Conservation (phyloP, 2,329 filamentous ascomycete species). For the Fusarium sp. region DNA sequence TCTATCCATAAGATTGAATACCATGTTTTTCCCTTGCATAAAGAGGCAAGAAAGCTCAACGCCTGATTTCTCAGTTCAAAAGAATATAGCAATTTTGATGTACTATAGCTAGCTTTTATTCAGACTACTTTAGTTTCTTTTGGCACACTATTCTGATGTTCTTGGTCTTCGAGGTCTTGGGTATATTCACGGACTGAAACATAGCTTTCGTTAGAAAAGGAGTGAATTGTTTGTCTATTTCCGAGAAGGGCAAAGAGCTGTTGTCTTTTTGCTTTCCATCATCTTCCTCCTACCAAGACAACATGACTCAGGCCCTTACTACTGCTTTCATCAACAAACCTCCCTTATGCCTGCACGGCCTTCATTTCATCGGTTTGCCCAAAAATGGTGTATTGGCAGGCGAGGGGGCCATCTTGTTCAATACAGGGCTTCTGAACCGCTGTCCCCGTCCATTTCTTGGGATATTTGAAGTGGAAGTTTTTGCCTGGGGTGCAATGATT, state of each 20-base stretch:
- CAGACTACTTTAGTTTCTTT: background rate
- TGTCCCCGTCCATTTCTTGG: background rate
- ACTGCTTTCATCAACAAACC: background rate
- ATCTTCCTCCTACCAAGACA: background rate
- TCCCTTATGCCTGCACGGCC: background rate
- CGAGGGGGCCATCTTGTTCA: background rate
- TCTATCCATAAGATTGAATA: background rate
- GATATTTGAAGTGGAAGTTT: background rate
- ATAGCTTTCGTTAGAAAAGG: background rate
- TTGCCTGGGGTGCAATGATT: background rate
- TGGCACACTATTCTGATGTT: background rate
- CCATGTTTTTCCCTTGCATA: background rate
- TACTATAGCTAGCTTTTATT: background rate
- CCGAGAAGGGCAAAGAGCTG: background rate
- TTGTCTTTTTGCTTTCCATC: background rate
- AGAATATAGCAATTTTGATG: background rate
- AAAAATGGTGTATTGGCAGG: background rate
- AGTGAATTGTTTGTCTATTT: background rate
- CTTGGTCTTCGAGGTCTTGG: background rate
- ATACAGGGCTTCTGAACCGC: background rate
- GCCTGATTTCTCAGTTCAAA: background rate
- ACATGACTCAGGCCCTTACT: no score
- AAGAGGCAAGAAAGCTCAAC: background rate
- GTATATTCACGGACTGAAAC: background rate
- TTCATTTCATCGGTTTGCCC: background rate